Percentiles rank a stretch among this genome's conserved stretches.
phyloP scores from a whole-genome alignment of 2,329 filamentous ascomycete genomes.

The Polytolypa hystricis region DNA sequence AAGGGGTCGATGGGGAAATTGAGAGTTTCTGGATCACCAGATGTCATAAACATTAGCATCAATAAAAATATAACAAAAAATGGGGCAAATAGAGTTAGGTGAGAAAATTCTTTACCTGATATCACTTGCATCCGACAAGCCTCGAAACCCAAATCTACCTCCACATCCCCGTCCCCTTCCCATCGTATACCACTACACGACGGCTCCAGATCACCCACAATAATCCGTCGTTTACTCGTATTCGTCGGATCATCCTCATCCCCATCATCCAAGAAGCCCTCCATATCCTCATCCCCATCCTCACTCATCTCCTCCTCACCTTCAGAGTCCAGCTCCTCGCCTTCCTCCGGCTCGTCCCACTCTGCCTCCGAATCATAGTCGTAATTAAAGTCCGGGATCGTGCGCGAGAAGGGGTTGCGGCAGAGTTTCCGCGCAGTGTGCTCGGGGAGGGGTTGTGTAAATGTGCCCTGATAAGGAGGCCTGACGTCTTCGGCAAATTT shows the following conservation, averaged over 20 bases:
- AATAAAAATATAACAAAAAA: not conserved
- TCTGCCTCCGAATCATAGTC: constrained; percentile 55
- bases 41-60: not conserved
- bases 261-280: constrained; percentile 79
- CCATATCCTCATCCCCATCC: constrained; percentile 73
- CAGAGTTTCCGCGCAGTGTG: constrained; percentile 35
- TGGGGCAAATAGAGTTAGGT: constrained; percentile 1
- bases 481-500: constrained; percentile 52
- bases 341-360: constrained; percentile 62
- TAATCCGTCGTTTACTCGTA: constrained; percentile 45
- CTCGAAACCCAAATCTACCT: constrained; percentile 39
- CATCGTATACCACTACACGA: constrained; percentile 74
- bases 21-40: constrained; percentile 29
- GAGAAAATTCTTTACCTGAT: constrained; percentile 42
- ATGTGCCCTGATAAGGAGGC: constrained; percentile 53
- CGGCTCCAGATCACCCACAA: constrained; percentile 60
- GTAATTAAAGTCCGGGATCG: constrained; percentile 47
- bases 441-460: constrained; percentile 38
- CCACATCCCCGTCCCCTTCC: constrained; percentile 47
- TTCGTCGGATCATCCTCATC: constrained; percentile 61
- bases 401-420: constrained; percentile 43
- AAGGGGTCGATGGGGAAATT: constrained; percentile 69
- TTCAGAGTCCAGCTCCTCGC: constrained; percentile 55
- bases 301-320: constrained; percentile 51
- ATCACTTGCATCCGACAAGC: constrained; percentile 66